Base-by-base conservation (phyloP, 331 rosid genomes). In the Pyrus hybrid region DNA sequence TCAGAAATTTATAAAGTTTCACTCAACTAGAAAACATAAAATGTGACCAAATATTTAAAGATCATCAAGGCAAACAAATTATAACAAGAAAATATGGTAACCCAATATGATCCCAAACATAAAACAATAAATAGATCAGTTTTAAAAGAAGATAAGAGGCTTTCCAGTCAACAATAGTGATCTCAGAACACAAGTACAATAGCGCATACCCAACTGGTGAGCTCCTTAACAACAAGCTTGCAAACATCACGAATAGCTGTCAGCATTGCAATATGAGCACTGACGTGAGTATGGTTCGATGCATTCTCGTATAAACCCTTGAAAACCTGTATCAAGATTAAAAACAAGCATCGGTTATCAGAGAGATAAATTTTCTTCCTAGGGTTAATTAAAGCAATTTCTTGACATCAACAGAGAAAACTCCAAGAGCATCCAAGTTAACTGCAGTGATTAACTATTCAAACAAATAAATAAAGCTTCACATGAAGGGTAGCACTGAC, bases 211-310 rank as follows among this genome's bases (percentile, higher is more conserved):
- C 99, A 95, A 80, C 97, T 90, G 72, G 97, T 92, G 75, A 95
- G 92, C 80, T 90, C 97, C 88, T 88, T 95, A 25, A 90, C 95
- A 81, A 89, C 97, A 80, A 90, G 97, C 91, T 95, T 95, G 88
- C 99, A 95, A 86, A 95, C 99, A 88, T 95, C 99, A 30, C 99
- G 97, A 72, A 95, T 90, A 21, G 97, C 99, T 80, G 91, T 85
- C 68, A 95, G 83, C 75, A 92, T 89, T 73, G 97, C 78, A 47
- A 95, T 96, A 88, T 90, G 93, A 73, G 96, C 89, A 74, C 75
- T 81, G 41, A 90, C 90, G 57, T 95, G 99, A 71, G 84, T 76
- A 49, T 47, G 85, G 83, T 89, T 92, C 21, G 97, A 85, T 7
- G 89, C 93, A 80, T 92, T 89, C 64, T 95, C 97, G 51, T 92